Conservation (phyloP, 2,329 filamentous ascomycete species). For the Coleophoma cylindrospora region DNA sequence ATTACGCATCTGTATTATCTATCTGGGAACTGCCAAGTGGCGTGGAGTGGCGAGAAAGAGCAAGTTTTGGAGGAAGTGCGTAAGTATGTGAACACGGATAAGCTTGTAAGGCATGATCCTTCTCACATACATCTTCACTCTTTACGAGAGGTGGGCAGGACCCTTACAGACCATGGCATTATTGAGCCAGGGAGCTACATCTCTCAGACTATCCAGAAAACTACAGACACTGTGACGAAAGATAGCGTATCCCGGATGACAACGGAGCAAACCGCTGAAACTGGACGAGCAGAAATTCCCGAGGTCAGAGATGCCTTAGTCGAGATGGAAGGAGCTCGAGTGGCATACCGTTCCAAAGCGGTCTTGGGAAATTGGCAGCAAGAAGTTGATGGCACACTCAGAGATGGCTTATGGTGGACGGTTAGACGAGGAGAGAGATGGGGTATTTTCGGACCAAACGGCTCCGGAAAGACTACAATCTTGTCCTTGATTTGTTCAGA, state of each 20-base stretch:
- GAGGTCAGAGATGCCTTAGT: constrained; percentile 64
- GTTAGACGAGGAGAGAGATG: constrained; percentile 80
- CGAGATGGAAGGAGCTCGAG: constrained; percentile 80
- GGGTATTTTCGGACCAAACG: constrained; percentile 92
- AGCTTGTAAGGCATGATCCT: constrained; percentile 2
- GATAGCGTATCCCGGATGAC: neutral
- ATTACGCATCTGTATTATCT: constrained; percentile 79
- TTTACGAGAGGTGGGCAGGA: constrained; percentile 21
- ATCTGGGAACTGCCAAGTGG: constrained; percentile 60
- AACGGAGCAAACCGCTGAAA: neutral
- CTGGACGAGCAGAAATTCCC: constrained; percentile 2
- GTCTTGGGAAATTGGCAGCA: constrained; percentile 80
- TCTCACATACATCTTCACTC: constrained; percentile 14
- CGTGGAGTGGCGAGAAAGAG: constrained; percentile 59
- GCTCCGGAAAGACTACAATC: constrained; percentile 92
- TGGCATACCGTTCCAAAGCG: constrained; percentile 72
- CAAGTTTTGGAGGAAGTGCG: constrained; percentile 52
- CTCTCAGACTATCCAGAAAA: neutral
- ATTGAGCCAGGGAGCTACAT: constrained; percentile 6
- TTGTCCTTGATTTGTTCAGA: constrained; percentile 91
- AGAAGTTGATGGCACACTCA: constrained; percentile 39
- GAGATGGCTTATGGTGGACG: constrained; percentile 72
- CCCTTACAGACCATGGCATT: constrained; percentile 21
- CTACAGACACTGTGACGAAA: neutral
- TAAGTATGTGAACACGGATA: constrained; percentile 35